phyloP scores from a whole-genome alignment of 2,329 filamentous ascomycete genomes.

The Aspergillus sp. region DNA sequence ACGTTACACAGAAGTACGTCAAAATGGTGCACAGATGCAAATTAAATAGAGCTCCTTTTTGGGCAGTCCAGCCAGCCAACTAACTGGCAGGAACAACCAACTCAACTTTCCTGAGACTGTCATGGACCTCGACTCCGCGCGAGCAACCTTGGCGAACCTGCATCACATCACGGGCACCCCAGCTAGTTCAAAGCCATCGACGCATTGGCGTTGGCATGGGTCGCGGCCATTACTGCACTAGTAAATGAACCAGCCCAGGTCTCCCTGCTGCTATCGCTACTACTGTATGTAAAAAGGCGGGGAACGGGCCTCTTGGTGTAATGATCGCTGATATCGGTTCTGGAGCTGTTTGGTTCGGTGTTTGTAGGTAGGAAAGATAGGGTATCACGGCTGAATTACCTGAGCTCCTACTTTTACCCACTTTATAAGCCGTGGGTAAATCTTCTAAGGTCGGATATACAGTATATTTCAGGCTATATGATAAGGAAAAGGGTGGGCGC shows the following conservation, averaged over 20 bases:
- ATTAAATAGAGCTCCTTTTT: neutral
- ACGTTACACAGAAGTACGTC: slow-evolving; percentile 1
- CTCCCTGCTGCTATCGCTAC: neutral
- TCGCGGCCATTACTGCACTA: no score
- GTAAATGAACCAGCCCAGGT: neutral
- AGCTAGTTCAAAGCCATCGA: no score
- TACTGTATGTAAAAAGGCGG: neutral
- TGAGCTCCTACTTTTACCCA: no score
- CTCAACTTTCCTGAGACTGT: no score
- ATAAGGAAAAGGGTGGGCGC: neutral
- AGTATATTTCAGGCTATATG: neutral
- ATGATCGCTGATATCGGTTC: neutral
- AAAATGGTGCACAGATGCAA: neutral
- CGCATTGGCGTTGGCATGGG: no score
- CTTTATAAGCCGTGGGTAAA: neutral
- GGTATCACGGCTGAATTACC: no score
- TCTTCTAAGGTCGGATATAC: neutral
- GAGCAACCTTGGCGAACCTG: slow-evolving; percentile 9
- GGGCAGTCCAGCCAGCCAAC: no score
- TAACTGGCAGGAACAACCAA: no score
- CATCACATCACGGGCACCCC: neutral
- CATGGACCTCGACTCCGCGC: neutral
- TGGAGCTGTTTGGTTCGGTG: slow-evolving; percentile 2
- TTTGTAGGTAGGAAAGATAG: neutral
- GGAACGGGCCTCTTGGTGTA: slow-evolving; percentile 2